Percentiles rank a stretch among this genome's conserved stretches.
These are phyloP conservation scores for Starmerella stellata DNA, from an alignment of 805 yeast genomes.

Conservation along the genomic window DNA sequence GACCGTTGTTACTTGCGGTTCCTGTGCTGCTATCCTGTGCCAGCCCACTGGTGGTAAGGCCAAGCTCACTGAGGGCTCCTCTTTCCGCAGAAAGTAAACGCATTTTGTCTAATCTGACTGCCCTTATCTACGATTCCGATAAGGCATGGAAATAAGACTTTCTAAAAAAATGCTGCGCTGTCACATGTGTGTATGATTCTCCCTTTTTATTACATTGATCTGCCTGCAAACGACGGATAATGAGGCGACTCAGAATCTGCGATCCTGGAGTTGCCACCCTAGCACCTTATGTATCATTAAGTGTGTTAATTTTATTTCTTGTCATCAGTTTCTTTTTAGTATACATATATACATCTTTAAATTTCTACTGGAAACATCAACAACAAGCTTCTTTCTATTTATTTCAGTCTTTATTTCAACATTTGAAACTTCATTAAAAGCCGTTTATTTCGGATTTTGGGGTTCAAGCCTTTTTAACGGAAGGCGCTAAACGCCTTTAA, in stretches of 20 bases:
- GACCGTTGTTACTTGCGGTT: constrained; percentile 98
- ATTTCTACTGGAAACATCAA: no score
- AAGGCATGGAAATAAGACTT: no score
- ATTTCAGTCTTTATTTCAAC: no score
- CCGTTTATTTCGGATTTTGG: no score
- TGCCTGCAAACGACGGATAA: neutral
- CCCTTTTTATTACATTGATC: neutral
- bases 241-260: neutral
- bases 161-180: neutral
- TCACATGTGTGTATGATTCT: neutral
- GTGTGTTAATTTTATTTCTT: no score
- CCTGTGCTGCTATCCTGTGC: constrained; percentile 95
- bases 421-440: no score
- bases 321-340: no score
- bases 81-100: constrained; percentile 93
- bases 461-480: no score
- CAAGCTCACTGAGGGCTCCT: constrained; percentile 96
- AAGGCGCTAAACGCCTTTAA: no score
- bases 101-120: neutral
- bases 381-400: no score
- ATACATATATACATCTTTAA: no score
- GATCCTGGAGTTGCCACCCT: neutral
- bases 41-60: constrained; percentile 99
- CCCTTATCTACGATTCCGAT: neutral
- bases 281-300: neutral